Base-by-base conservation (phyloP, 2,329 filamentous ascomycete genomes). In the Ceratocystis huliohia region DNA sequence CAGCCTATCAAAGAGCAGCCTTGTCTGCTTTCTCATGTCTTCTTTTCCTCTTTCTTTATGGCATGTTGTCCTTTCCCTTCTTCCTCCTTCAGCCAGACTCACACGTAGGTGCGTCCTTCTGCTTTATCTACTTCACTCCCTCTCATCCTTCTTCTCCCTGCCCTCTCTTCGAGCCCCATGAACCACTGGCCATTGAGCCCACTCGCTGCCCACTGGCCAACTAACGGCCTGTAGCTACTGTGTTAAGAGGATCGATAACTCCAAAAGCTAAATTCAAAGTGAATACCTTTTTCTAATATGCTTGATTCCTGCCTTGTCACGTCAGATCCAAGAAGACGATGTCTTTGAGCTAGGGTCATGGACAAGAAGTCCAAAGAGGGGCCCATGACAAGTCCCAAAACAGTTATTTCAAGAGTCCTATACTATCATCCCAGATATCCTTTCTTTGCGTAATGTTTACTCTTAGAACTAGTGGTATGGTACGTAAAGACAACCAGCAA, bases 61-160 rank as follows among this genome's bases (percentile, higher is more conserved):
- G 59, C 59, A 25, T 44, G 59, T 62, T 62, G 20, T 62, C 30
- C 59, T 62, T 62, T 45, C 20, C 15, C 10, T 30, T 62, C 25
- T 33, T 41, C 28, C 8, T 61, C 33, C 37, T 61, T 41, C 37
- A 41, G 37, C 37, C 37, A 41, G 10, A 41, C 37, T 41, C 37
- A 1, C 37, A 41, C 37, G 13, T 41, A 1, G 33, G 33, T 37
- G 15, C 37, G 37, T 41, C 57, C 8, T 13, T 61, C 17, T 61
- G n/a, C 41, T 61, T 33, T 41, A 6, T 20, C 20, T 48, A 8
- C 20, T 5, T 48, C 7, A 10, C 17, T n/a, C 46, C 46, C 46
- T 48, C 20, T 22, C 46, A 20, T 48, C 46, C 46, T 22, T 10
- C 46, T 48, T 22, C n/a, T 48, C 46, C 17, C n/a, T 1, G 46